Evolutionary conservation across 2,329 filamentous ascomycete genomes (phyloP), one percentile per base, ranked within the genome.

Genomic region (Fusarium transvaalense): DNA sequence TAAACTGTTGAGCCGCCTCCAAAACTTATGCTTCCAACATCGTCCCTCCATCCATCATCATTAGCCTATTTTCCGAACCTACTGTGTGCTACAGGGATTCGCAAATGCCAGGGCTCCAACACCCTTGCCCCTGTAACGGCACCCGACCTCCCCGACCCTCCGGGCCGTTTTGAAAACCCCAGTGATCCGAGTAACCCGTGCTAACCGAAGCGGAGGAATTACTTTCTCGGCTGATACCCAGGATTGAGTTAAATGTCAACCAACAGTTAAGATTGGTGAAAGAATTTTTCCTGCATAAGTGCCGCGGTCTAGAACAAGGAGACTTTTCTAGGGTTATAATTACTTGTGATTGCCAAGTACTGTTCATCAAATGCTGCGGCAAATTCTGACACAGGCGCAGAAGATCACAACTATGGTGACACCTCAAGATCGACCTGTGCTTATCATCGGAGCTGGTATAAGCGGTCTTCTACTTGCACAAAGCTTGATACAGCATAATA

Each of bases 401-500:
- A 12, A 4, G 1, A 2, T 2, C 34, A 6, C 3, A 10, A 56
- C 21, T 2, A 68, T 68, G 66, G 21, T 46, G 3, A 25, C 15
- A 2, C 52, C 37, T 13, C 14, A 29, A 37, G 48, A 41, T n/a
- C 53, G 10, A 73, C 77, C 34, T 3, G 71, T 80, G 8, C 69
- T 81, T 42, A 79, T 81, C 41, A 57, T 80, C 42, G 79, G 79
- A 23, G 79, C 78, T 14, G 79, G 79, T 3, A 74, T 81, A 55
- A 78, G 77, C 47, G 79, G 79, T 14, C 64, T 81, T 4, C 62
- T 80, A 7, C 78, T 81, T 8, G 79, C 79, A 5, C 78, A 81
- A 63, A 61, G 74, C 13, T 71, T 81, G 5, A 74, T 72, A 50
- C 75, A 69, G 27, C 60, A 72, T n/a, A 68, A 59, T 12, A 72